Conservation (phyloP, 2,329 filamentous ascomycete genomes). For the Aspergillus aculeatinus region DNA sequence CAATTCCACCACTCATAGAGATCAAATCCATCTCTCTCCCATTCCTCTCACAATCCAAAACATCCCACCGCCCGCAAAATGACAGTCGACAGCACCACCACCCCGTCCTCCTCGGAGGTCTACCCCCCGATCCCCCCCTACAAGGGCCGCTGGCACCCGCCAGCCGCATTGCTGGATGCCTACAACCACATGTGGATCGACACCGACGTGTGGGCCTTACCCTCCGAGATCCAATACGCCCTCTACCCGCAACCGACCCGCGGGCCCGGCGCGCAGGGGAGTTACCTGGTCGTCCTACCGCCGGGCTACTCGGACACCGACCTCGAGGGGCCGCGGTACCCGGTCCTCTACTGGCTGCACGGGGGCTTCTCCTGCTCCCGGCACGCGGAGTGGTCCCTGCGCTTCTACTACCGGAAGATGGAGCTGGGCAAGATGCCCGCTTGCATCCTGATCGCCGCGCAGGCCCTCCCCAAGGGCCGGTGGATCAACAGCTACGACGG, state of each 20-base stretch:
- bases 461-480: no score
- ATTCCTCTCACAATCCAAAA: no score
- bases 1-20: no score
- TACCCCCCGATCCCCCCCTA: no score
- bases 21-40: no score
- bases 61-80: no score
- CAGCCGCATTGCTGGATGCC: not conserved
- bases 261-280: not conserved
- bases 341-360: not conserved
- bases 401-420: not conserved
- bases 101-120: no score
- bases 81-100: no score
- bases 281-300: not conserved
- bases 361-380: not conserved
- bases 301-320: not conserved
- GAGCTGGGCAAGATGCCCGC: not conserved
- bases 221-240: not conserved
- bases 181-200: conserved; percentile 2
- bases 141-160: no score
- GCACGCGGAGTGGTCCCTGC: not conserved
- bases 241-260: not conserved
- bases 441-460: no score
- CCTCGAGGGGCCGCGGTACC: not conserved
- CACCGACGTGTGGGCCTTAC: not conserved
- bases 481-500: no score